Evolutionary conservation across 306 rosid species (phyloP), one percentile per base, ranked within the genome.

Genomic region (Astragalus membranaceus): DNA sequence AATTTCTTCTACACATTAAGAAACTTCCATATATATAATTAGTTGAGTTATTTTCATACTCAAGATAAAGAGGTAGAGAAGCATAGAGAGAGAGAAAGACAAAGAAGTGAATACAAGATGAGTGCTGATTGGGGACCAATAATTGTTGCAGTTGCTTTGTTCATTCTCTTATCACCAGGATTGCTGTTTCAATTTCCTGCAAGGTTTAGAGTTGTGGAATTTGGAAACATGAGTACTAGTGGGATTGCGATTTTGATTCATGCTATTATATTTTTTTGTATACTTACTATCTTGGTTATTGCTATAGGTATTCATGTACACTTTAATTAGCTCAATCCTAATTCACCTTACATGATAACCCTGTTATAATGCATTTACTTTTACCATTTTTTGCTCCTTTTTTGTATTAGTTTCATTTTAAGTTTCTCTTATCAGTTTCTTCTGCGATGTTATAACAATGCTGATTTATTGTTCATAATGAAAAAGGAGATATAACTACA

Each of bases 101-200:
- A 49, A 51, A 39, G 8, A 8, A 0, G 41, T 57, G 13, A 49
- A 0, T 7, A 2, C 9, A 67, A 66, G 61, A 94, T 91, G 97
- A 17, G 75, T 20, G 92, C 96, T 8, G 99, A 95, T 66, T 95
- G 99, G 99, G 99, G 92, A 48, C 99, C 99, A 0, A 82, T 94
- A 0, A 72, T 86, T n/a, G 87, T 89, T 12, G 89, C 97, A 0
- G 99, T 86, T 75, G 89, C 77, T 13, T 44, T 95, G 69, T 91
- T 95, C 92, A 95, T 95, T 50, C 75, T 95, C 69, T 75, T 95
- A 26, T 95, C 99, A 1, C 97, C 97, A 0, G 97, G 99, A 58
- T 78, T 95, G 81, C 87, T 95, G 12, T 89, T 91, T 76, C 99
- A 95, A 48, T 30, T 95, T 17, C 97, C 99, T 1, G 82, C 96